Conservation (phyloP, 306 rosid species). For the Malus asiatica region DNA sequence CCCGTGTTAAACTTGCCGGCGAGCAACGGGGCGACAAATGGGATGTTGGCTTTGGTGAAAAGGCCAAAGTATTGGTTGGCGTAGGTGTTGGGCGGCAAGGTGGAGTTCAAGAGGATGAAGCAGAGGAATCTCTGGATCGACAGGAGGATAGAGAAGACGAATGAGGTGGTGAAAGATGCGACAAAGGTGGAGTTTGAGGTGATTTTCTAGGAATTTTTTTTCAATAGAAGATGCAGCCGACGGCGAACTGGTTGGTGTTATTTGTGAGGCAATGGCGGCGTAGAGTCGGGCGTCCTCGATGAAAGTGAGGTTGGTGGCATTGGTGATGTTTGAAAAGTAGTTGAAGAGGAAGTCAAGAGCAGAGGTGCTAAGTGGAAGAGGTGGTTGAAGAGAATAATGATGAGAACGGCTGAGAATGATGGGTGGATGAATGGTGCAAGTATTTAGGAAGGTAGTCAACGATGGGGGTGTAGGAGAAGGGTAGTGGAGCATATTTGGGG, state of each 20-base stretch:
- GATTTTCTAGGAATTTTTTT: slow-evolving; percentile 17
- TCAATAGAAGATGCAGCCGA: slow-evolving; percentile 55
- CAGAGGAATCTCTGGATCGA: slow-evolving; percentile 68
- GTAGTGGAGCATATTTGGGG: no score
- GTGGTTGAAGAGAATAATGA: slow-evolving; percentile 9
- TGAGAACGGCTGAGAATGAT: not conserved
- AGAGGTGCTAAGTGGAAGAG: slow-evolving; percentile 7
- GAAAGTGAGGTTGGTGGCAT: slow-evolving; percentile 42
- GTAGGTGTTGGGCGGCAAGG: slow-evolving; percentile 50
- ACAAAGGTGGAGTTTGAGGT: slow-evolving; percentile 22
- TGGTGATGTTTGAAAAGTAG: slow-evolving; percentile 38
- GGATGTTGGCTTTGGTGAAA: no score
- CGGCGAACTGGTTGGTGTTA: slow-evolving; percentile 45
- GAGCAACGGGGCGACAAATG: no score
- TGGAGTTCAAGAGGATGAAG: slow-evolving; percentile 55
- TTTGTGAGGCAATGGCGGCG: slow-evolving; percentile 54
- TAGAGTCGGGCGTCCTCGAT: slow-evolving; percentile 55
- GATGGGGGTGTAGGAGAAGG: no score
- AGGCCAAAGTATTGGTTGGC: no score
- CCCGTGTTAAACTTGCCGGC: accelerated
- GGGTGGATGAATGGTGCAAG: no score
- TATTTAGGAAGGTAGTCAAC: no score
- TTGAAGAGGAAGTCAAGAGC: slow-evolving; percentile 53
- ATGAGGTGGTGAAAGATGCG: slow-evolving; percentile 72
- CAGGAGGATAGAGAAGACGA: slow-evolving; percentile 65